Evolutionary conservation across 208 protist genomes (phyloP).

Genomic region (Leishmania martiniquensis): DNA sequence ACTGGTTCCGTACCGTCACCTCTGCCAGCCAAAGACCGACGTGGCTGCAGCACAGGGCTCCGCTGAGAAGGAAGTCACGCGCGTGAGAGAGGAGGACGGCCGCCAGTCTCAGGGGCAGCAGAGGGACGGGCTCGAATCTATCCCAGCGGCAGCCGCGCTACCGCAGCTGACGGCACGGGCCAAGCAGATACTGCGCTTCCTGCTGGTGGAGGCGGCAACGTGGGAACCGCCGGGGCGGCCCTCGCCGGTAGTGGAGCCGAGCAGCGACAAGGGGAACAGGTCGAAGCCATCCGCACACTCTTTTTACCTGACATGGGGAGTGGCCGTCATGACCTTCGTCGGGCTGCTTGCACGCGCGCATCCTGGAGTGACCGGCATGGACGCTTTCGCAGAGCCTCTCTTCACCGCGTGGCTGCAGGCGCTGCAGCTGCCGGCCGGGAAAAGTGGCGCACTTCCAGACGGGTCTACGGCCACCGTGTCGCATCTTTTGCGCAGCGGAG

Average conservation of each 20-base stretch:
- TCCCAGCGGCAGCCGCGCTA: background rate
- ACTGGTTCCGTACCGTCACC: slow-evolving; percentile 32
- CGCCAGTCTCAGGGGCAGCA: background rate
- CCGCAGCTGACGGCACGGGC: slow-evolving; percentile 24
- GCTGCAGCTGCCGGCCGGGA: slow-evolving; percentile 46
- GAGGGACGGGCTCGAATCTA: background rate
- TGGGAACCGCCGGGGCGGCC: slow-evolving; percentile 34
- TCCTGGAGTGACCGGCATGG: slow-evolving; percentile 50
- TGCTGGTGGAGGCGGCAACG: slow-evolving; percentile 44
- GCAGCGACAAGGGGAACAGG: background rate
- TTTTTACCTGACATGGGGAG: slow-evolving; percentile 35
- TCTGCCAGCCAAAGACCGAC: slow-evolving; percentile 6
- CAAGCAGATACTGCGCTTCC: slow-evolving; percentile 49
- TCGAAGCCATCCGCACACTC: slow-evolving; percentile 3
- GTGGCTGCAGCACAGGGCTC: background rate
- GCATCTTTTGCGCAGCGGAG: slow-evolving; percentile 6
- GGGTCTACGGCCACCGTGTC: slow-evolving; percentile 19
- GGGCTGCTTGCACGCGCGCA: slow-evolving; percentile 39
- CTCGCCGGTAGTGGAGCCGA: background rate
- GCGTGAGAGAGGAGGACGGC: background rate
- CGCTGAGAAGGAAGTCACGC: background rate
- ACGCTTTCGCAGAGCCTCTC: slow-evolving; percentile 70
- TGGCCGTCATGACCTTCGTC: slow-evolving; percentile 36
- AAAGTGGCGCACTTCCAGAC: slow-evolving; percentile 12
- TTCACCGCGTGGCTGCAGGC: slow-evolving; percentile 58